These are phyloP conservation scores for Penicillium samsonianum DNA, from an alignment of 495 filamentous ascomycete genomes.

Conservation along the genomic window DNA sequence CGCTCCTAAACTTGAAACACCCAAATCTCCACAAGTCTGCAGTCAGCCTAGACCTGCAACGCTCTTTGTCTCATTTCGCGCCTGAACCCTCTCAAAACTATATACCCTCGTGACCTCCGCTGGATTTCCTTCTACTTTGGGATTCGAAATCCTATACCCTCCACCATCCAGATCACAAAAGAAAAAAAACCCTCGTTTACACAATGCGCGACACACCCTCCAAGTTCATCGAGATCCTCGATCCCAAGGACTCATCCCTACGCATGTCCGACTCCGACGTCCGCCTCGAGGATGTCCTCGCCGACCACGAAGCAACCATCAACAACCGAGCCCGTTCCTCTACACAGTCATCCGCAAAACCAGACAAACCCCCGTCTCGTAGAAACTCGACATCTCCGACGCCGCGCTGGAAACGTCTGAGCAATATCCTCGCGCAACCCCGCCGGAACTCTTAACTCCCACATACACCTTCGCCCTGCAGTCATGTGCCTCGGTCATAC, in stretches of 20 bases:
- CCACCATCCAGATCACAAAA: background rate
- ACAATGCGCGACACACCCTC: constrained; percentile 48
- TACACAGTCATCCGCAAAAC: constrained; percentile 39
- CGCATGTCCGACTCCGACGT: constrained; percentile 47
- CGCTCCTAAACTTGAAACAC: constrained; percentile 6
- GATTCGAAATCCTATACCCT: constrained; percentile 10
- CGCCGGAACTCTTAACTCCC: constrained; percentile 26
- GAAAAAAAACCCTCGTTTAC: background rate
- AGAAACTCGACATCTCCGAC: constrained; percentile 30
- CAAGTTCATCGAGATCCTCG: constrained; percentile 51
- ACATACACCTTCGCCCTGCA: background rate
- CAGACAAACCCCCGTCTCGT: constrained; percentile 34
- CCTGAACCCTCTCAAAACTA: background rate
- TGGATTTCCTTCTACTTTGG: constrained; percentile 5
- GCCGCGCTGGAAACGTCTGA: constrained; percentile 45
- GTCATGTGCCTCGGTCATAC: background rate
- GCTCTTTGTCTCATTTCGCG: constrained; percentile 13
- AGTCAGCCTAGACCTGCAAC: constrained; percentile 23
- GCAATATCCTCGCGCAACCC: constrained; percentile 37
- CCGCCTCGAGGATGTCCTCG: constrained; percentile 51
- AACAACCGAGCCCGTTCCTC: constrained; percentile 44
- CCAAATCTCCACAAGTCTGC: constrained; percentile 2
- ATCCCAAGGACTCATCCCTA: constrained; percentile 36
- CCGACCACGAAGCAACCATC: constrained; percentile 47
- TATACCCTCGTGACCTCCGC: constrained; percentile 6